Conservation (phyloP, 2,329 filamentous ascomycete species). For the Leptographium lundbergii region DNA sequence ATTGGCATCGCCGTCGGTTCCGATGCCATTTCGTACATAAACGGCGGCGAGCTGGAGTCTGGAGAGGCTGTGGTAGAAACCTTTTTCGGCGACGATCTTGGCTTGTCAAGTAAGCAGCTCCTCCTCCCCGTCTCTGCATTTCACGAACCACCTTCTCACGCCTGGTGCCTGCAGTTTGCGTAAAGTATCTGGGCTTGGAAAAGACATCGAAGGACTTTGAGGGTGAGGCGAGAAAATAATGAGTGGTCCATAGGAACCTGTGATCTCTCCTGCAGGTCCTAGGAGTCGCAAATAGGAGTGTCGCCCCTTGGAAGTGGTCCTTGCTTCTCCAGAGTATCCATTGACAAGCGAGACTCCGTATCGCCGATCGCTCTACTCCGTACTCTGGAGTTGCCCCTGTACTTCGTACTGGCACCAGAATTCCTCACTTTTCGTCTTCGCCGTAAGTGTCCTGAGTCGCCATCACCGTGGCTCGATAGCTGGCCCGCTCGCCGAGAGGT, state of each 20-base stretch:
- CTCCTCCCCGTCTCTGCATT: neutral
- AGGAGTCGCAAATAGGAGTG: too few species aligned
- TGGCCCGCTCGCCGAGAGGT: too few species aligned
- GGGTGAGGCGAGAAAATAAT: neutral
- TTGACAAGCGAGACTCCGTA: too few species aligned
- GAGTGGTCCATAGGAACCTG: neutral
- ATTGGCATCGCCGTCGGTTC: conserved; percentile 62
- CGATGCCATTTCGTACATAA: conserved; percentile 51
- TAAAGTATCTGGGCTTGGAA: neutral
- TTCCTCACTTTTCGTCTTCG: too few species aligned
- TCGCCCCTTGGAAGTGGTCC: too few species aligned
- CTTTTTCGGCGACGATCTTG: conserved; percentile 59
- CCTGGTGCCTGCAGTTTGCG: neutral
- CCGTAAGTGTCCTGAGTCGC: too few species aligned
- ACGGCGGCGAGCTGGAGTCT: conserved; percentile 44
- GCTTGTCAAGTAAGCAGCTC: conserved; percentile 29
- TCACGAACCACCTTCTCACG: neutral
- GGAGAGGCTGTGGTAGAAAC: conserved; percentile 50
- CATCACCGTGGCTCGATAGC: too few species aligned
- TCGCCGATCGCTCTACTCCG: too few species aligned
- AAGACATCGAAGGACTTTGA: neutral
- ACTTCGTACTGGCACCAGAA: too few species aligned
- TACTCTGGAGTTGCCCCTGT: too few species aligned
- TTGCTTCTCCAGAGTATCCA: too few species aligned
- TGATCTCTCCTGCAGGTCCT: neutral